Evolutionary conservation across 2,329 filamentous ascomycete genomes (phyloP).

Genomic region (Trichoderma breve): DNA sequence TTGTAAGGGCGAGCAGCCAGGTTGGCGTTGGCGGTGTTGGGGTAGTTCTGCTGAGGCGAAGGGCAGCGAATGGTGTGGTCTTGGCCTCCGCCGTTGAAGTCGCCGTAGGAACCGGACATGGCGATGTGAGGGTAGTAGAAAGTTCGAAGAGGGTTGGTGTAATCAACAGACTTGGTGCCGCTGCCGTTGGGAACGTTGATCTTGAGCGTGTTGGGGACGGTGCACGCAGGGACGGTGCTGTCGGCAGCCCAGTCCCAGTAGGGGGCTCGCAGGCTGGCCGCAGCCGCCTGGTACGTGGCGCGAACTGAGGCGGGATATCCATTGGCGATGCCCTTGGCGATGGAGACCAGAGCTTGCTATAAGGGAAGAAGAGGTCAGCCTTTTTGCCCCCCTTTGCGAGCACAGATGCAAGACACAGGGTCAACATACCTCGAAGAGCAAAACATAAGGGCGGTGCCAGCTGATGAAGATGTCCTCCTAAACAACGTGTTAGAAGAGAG

Average conservation of each 20-base stretch:
- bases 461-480: constrained; percentile 50
- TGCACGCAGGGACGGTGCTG: constrained; percentile 43
- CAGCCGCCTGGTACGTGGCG: constrained; percentile 43
- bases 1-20: constrained; percentile 37
- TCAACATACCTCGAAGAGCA: constrained; percentile 50
- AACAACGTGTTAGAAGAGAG: not conserved
- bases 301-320: constrained; percentile 40
- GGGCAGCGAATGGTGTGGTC: constrained; percentile 42
- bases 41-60: constrained; percentile 37
- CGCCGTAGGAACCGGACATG: constrained; percentile 39
- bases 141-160: constrained; percentile 53
- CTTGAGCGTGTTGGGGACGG: constrained; percentile 34
- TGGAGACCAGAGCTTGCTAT: constrained; percentile 51
- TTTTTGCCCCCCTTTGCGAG: not conserved
- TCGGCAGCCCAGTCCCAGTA: constrained; percentile 56
- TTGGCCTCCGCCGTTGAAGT: constrained; percentile 30
- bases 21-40: constrained; percentile 37
- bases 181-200: constrained; percentile 43
- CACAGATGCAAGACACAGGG: not conserved
- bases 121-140: constrained; percentile 48
- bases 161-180: constrained; percentile 30
- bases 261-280: constrained; percentile 46
- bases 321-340: constrained; percentile 46
- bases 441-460: constrained; percentile 57
- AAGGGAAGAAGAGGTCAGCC: constrained; percentile 16